These are phyloP conservation scores for Leccinum griseonigrum DNA, from an alignment of 1,284 basidiomycete species.

Conservation along the genomic window DNA sequence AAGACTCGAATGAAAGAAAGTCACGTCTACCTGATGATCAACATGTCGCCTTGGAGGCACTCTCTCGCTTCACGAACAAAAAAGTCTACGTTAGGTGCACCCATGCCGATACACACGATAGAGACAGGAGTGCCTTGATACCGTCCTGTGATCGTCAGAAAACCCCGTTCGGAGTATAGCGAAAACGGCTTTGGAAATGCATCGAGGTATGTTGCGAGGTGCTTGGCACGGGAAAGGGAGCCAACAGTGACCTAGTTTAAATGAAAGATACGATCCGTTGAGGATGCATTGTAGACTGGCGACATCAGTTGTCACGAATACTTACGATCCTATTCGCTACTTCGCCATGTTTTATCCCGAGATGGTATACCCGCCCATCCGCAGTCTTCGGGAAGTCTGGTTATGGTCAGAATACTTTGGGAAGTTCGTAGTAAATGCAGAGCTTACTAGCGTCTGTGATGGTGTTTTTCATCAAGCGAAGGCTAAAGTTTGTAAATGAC, in stretches of 20 bases:
- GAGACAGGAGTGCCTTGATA: constrained; percentile 69
- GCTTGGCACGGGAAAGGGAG: constrained; percentile 63
- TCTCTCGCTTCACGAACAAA: constrained; percentile 82
- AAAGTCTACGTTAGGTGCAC: constrained; percentile 78
- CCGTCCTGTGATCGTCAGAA: constrained; percentile 77
- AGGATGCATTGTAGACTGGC: neutral
- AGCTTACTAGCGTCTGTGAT: constrained; percentile 31
- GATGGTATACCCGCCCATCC: constrained; percentile 73
- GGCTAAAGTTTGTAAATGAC: neutral
- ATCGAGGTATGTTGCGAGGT: constrained; percentile 64
- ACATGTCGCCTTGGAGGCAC: constrained; percentile 74
- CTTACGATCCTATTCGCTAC: constrained; percentile 80
- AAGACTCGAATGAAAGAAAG: constrained; percentile 6
- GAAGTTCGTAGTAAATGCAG: neutral
- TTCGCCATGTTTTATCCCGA: constrained; percentile 71
- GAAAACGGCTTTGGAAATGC: constrained; percentile 54
- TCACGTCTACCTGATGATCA: constrained; percentile 60
- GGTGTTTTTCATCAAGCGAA: constrained; percentile 24
- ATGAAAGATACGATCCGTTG: constrained; percentile 3
- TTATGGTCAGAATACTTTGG: constrained; percentile 3
- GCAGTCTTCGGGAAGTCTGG: constrained; percentile 73
- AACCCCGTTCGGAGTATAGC: constrained; percentile 72
- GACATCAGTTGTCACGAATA: neutral
- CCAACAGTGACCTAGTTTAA: constrained; percentile 68
- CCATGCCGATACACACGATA: constrained; percentile 84